Base-by-base conservation (phyloP, 148 eudicot genomes). In the Fagopyrum homotropicum region DNA sequence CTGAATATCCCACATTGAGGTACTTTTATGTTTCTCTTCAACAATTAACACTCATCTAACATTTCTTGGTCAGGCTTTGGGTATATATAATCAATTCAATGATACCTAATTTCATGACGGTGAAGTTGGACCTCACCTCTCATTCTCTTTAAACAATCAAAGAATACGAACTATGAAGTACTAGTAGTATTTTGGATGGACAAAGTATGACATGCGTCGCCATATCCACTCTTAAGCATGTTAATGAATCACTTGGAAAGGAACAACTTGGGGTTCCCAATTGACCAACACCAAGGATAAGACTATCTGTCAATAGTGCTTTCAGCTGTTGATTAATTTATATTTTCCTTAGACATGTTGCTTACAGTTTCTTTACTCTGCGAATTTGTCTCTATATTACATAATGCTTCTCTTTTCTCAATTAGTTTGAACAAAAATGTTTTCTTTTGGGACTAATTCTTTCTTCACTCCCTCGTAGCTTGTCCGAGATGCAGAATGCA, bases 1-100 rank as follows among this genome's bases (percentile, higher is more conserved):
- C 96, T 79, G 98, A 92, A 44, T 88, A 79, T 86, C 92, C 97
- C 72, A 80, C 96, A 4, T 80, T 95, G 87, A 92, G 96, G 97
- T 95, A 80, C 76, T 51, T 68, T 45, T 47, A 73, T 48, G 45
- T 16, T 35, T 16, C 47, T 56, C 51, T 14, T 57, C 51, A 45
- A 7, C 51, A 70, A 44, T 69, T 35, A 35, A 35, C 40, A 35
- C 40, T 1, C 40, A 35, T 1, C 3, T 35, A 35, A 2, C 40
- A 35, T 35, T 35, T 1, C 40, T 35, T n/a, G 7, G 60, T 60
- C 1, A 45, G 30, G 8, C 61, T 51, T 51, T 19, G 51, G 17
- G 9, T n/a, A 47, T 45, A 6, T 35, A 68, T 15, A 44, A 7
- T 1, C 7, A 15, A 35, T 6, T n/a, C 45, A 12, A 7, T 29